Evolutionary conservation across 768 basidiomycete species (phyloP).

Genomic region (Brasilioporus rufonigricans): DNA sequence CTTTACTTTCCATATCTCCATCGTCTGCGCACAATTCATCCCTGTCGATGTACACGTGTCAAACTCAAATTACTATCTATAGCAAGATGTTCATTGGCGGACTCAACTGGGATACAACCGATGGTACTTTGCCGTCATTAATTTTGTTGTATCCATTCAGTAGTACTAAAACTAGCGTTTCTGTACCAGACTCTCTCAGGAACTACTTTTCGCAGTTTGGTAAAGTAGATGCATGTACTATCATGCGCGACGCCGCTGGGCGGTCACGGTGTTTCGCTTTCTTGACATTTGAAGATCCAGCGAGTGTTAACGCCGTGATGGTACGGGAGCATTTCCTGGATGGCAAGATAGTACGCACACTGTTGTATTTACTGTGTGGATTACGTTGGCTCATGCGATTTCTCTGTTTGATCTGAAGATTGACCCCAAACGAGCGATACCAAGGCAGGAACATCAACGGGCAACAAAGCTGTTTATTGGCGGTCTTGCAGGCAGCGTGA

Average conservation of each 20-base stretch:
- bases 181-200: constrained; percentile 61
- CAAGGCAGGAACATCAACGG: constrained; percentile 90
- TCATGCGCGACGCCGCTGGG: constrained; percentile 96
- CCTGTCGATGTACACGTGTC: constrained; percentile 27
- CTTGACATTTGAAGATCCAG: constrained; percentile 90
- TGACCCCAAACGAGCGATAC: constrained; percentile 99
- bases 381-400: constrained; percentile 21
- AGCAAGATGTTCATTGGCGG: constrained; percentile 99
- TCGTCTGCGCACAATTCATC: constrained; percentile 26
- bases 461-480: constrained; percentile 97
- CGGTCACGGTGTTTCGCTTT: constrained; percentile 98
- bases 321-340: constrained; percentile 92
- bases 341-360: constrained; percentile 85
- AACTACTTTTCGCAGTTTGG: constrained; percentile 96
- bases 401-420: constrained; percentile 56
- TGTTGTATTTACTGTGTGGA: constrained; percentile 24
- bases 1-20: constrained; percentile 41
- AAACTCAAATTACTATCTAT: constrained; percentile 34
- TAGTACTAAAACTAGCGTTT: constrained; percentile 42
- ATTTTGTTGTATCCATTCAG: constrained; percentile 34
- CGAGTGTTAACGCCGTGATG: constrained; percentile 95
- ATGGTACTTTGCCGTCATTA: constrained; percentile 68
- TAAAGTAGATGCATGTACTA: constrained; percentile 94
- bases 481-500: constrained; percentile 87
- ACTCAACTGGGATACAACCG: constrained; percentile 99